Conservation (phyloP, 768 basidiomycete genomes). For the Amanita thiersii region DNA sequence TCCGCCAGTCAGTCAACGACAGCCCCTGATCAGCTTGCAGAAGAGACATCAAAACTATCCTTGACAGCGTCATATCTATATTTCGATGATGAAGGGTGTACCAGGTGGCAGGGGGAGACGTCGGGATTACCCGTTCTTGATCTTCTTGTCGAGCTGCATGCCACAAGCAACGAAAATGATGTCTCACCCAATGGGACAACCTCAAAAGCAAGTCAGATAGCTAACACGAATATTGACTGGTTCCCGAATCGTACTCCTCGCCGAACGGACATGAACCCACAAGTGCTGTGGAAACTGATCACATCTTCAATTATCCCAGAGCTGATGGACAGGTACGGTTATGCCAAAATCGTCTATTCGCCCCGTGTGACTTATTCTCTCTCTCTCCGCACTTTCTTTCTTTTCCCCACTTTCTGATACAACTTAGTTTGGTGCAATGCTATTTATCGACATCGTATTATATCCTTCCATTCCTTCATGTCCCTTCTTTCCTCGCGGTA, state of each 20-base stretch:
- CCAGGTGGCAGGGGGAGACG: slow-evolving; percentile 88
- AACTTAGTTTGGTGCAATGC: slow-evolving; percentile 63
- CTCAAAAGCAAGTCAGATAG: slow-evolving; percentile 20
- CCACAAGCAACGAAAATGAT: slow-evolving; percentile 22
- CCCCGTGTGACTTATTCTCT: slow-evolving; percentile 11
- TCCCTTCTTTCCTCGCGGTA: slow-evolving; percentile 81
- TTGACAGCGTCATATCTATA: slow-evolving; percentile 77
- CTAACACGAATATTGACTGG: slow-evolving; percentile 44
- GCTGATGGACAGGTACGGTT: slow-evolving; percentile 84
- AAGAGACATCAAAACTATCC: slow-evolving; percentile 55
- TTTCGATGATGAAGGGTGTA: slow-evolving; percentile 81
- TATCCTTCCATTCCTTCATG: slow-evolving; percentile 85
- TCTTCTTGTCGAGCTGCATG: slow-evolving; percentile 67
- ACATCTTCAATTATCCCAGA: slow-evolving; percentile 83
- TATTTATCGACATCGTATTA: slow-evolving; percentile 92
- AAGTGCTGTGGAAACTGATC: slow-evolving; percentile 80
- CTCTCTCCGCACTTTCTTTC: slow-evolving; percentile 2
- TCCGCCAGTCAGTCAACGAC: slow-evolving; percentile 14
- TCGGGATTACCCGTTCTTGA: slow-evolving; percentile 88
- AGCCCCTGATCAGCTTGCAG: slow-evolving; percentile 37
- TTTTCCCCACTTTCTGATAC: slow-evolving; percentile 4
- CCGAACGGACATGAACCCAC: slow-evolving; percentile 77
- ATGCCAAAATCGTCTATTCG: slow-evolving; percentile 9
- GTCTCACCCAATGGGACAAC: slow-evolving; percentile 20
- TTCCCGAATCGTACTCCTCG: slow-evolving; percentile 78